Base-by-base conservation (phyloP, 192 early-diverging fungal species). In the Coemansia sp. region DNA sequence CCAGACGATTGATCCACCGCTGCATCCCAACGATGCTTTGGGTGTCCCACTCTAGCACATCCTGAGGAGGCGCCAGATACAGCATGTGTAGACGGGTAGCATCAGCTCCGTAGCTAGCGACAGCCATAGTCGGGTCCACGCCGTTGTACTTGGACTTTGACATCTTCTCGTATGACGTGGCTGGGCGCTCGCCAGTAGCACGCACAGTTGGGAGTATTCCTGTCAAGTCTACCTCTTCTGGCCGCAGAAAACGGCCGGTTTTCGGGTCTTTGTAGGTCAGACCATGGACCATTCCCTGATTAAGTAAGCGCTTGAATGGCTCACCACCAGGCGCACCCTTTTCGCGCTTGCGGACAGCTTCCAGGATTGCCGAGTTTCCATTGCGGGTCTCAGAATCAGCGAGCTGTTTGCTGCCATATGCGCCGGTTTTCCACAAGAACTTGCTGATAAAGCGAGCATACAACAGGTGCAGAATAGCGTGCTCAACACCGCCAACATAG, bases 81-180 rank as follows among this genome's bases (percentile, higher is more conserved):
- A 98, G 82, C 20, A 96, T 89, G 60, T 92, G 90, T 38, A 96
- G 76, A 33, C 96, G 78, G 5, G 91, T 91, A 8, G 92, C 88
- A 75, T 98, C 95, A 7, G 89, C 88, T 4, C 96, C 96, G 67
- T 91, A 73, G 5, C 38, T 63, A 17, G 12, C 48, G 14, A 79
- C 67, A 45, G 72, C 71, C 66, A 86, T 87, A 45, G 80, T 74
- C 3, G 96, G 96, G 66, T 96, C 90, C 5, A 95, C 88, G 40
- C 96, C 96, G 63, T 98, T 98, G 71, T 89, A 89, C 80, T 98
- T 98, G 48, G 92, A 94, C 75, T 96, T 98, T 64, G 91, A 93
- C 96, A 98, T 98, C 67, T 98, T 98, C 70, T 98, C 96, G 67
- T 84, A 93, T 30, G 88, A 83, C 25, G 87, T 71, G 5, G 72